Evolutionary conservation across 371 early-diverging fungal species (phyloP), one percentile per base, ranked within the genome.

Genomic region (Rhizopus arrhizus): DNA sequence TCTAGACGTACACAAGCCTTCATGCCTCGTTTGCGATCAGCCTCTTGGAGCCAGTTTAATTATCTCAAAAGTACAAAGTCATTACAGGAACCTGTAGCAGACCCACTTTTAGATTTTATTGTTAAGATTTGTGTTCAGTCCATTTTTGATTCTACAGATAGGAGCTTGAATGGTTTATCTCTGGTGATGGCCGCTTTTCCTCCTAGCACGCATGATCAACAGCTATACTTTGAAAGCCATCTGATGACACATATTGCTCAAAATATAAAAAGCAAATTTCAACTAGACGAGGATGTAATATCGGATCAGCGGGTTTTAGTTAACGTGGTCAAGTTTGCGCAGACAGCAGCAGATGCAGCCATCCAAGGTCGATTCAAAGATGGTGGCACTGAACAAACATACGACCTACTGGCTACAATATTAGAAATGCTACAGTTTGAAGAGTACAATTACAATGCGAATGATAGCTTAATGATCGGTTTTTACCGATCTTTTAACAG

Each of bases 321-420:
- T 5, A 87, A 84, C 45, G 64, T 87, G 2, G 70, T 79, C 5
- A 85, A 82, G 62, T 87, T 88, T 61, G 65, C 80, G 8, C 85
- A 85, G 62, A 35, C 86, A 10, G 70, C 86, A n/a, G 87, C 90
- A 6, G 92, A 91, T 66, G 68, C 80, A 31, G 81, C 88, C 0
- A 83, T 86, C 46, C 89, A 89, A 69, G 87, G 87, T 70, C 42
- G 62, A 56, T 65, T 65, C 10, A 71, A 53, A 53, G 61, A 58
- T 36, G 72, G 70, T 38, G 84, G 85, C 12, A 68, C 79, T 6
- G 85, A 86, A 40, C 77, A 82, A 46, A 77, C 85, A 5, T 81
- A 84, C 53, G 87, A 84, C 55, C 59, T 85, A n/a, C 66, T 85
- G 28, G 84, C 84, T 11, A 80, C 84, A 5, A 59, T 84, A 3